phyloP scores from a whole-genome alignment of 208 protist genomes.

The Leishmania braziliensis region DNA sequence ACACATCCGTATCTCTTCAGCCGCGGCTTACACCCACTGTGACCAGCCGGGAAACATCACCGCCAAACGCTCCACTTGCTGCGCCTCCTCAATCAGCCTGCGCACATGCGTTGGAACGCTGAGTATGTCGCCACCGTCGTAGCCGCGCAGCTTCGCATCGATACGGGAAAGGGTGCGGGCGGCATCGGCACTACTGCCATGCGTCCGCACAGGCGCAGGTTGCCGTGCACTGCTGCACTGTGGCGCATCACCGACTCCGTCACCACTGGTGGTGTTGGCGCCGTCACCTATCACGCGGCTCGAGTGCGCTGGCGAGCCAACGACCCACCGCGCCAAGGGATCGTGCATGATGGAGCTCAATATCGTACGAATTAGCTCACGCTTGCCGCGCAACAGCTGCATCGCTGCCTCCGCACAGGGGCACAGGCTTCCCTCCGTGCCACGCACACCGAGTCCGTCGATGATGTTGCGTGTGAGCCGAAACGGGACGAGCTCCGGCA shows the following conservation, averaged over 20 bases:
- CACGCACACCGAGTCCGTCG: slow-evolving; percentile 94
- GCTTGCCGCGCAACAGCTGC: slow-evolving; percentile 72
- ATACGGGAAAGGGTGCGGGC: slow-evolving; percentile 78
- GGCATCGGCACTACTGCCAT: slow-evolving; percentile 59
- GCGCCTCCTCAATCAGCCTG: slow-evolving; percentile 68
- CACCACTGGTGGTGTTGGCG: background rate
- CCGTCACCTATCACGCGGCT: background rate
- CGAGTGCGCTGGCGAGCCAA: slow-evolving; percentile 23
- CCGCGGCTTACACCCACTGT: slow-evolving; percentile 63
- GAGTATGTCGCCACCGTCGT: slow-evolving; percentile 69
- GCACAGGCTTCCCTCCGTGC: slow-evolving; percentile 93
- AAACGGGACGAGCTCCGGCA: slow-evolving; percentile 97
- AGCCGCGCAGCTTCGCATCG: slow-evolving; percentile 87
- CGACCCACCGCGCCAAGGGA: slow-evolving; percentile 94
- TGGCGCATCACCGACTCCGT: slow-evolving; percentile 13
- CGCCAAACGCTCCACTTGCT: slow-evolving; percentile 63
- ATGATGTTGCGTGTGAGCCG: slow-evolving; percentile 96
- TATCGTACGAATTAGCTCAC: slow-evolving; percentile 85
- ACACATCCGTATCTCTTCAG: background rate
- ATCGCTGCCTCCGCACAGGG: slow-evolving; percentile 87
- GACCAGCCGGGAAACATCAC: slow-evolving; percentile 87
- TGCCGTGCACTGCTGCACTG: slow-evolving; percentile 15
- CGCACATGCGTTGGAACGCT: slow-evolving; percentile 66
- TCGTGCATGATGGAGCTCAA: slow-evolving; percentile 96
- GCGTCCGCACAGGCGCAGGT: slow-evolving; percentile 24